A percentile compares a stretch with the other conserved stretches of the same genome.
Evolutionary conservation across 148 eudicot genomes (phyloP).

Genomic region (Rhododendron ferrugineum): DNA sequence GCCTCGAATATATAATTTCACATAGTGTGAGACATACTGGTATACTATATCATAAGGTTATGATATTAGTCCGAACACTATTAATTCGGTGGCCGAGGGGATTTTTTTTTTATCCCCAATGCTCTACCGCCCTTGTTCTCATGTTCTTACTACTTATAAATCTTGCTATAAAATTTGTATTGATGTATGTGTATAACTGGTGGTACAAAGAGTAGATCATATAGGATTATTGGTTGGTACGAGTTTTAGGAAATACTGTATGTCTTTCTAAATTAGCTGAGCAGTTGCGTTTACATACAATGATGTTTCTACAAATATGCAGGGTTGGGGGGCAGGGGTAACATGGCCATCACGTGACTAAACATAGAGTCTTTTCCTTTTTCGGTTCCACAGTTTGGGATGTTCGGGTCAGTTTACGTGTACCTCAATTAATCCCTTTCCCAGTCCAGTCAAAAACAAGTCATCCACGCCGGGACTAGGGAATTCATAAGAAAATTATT

Average conservation of each 20-base stretch:
- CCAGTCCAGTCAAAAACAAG: no score
- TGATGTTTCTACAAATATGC: conserved; percentile 1
- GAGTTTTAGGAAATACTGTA: not conserved
- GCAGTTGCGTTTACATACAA: conserved; percentile 4
- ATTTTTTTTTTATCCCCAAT: not conserved
- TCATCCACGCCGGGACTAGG: no score
- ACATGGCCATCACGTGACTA: conserved; percentile 29
- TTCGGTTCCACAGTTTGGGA: not conserved
- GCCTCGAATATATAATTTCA: not conserved
- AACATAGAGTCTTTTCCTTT: not conserved
- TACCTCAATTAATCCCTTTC: no score
- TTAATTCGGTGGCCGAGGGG: not conserved
- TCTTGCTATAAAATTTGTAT: not conserved
- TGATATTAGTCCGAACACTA: not conserved
- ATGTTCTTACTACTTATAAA: not conserved
- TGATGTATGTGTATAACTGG: not conserved
- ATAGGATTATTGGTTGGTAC: not conserved
- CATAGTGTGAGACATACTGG: no score
- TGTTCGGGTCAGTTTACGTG: not conserved
- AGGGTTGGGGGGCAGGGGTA: conserved; percentile 18
- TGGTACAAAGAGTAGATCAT: not conserved
- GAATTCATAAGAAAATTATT: no score
- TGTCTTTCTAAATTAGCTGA: not conserved
- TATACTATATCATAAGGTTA: no score
- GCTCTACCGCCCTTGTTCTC: not conserved